Conservation (phyloP, 805 yeast genomes). For the Zygosaccharomyces lentus region DNA sequence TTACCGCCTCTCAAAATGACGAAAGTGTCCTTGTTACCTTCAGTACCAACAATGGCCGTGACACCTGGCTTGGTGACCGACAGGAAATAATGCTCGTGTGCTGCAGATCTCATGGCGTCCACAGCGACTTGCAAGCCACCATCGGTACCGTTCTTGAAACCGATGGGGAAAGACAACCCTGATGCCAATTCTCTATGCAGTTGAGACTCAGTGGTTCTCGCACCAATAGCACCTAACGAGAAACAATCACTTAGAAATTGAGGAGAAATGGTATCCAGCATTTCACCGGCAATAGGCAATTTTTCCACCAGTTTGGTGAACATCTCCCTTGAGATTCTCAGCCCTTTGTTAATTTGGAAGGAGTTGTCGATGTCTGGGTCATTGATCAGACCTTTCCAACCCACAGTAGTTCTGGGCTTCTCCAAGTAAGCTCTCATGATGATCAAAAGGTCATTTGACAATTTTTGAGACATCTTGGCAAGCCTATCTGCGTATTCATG, state of each 20-base stretch:
- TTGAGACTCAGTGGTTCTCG: slow-evolving; percentile 98
- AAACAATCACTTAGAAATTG: slow-evolving; percentile 90
- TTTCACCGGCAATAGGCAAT: slow-evolving; percentile 93
- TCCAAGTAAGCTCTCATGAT: slow-evolving; percentile 98
- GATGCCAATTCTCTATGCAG: slow-evolving; percentile 96
- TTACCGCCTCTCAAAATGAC: slow-evolving; percentile 95
- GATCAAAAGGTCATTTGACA: slow-evolving; percentile 71
- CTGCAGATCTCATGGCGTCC: slow-evolving; percentile 90
- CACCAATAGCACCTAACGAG: slow-evolving; percentile 97
- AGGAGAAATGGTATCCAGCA: slow-evolving; percentile 97
- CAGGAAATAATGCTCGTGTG: slow-evolving; percentile 90
- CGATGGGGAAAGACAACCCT: slow-evolving; percentile 95
- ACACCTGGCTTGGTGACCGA: slow-evolving; percentile 95
- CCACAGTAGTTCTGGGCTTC: slow-evolving; percentile 97
- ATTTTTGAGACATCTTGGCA: slow-evolving; percentile 51
- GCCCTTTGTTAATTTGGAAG: slow-evolving; percentile 91
- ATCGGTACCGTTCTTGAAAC: slow-evolving; percentile 97
- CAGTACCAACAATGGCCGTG: slow-evolving; percentile 93
- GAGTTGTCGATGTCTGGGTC: slow-evolving; percentile 95
- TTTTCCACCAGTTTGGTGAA: slow-evolving; percentile 76
- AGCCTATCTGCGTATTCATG: slow-evolving; percentile 76
- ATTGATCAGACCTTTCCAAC: slow-evolving; percentile 97
- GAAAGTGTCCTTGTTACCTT: slow-evolving; percentile 87
- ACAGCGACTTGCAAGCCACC: slow-evolving; percentile 92
- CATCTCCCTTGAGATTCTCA: slow-evolving; percentile 81